Evolutionary conservation across 768 basidiomycete species (phyloP).

Genomic region (Scleroderma bovista): DNA sequence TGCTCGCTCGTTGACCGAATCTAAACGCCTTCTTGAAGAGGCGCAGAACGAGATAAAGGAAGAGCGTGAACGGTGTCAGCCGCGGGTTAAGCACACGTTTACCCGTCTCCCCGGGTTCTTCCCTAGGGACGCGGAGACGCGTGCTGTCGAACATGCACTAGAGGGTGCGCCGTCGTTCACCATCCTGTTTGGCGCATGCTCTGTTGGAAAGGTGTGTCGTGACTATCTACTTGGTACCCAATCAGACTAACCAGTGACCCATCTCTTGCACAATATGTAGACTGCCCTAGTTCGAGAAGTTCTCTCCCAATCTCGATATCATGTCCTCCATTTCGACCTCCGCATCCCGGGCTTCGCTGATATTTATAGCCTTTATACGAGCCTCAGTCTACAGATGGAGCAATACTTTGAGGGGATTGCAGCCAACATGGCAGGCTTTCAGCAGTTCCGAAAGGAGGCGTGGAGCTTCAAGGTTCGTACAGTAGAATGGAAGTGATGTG

Average conservation of each 20-base stretch:
- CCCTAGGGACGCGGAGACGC: conserved; percentile 59
- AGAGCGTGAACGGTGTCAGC: conserved; percentile 56
- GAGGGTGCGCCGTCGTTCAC: conserved; percentile 74
- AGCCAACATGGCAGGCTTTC: conserved; percentile 52
- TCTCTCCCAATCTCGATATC: conserved; percentile 59
- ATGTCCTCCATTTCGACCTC: conserved; percentile 80
- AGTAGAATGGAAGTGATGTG: neutral
- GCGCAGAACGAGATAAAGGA: conserved; percentile 71
- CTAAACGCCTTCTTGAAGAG: conserved; percentile 69
- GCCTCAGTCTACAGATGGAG: conserved; percentile 77
- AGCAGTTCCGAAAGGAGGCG: conserved; percentile 68
- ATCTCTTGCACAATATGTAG: conserved; percentile 28
- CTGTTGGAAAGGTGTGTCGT: conserved; percentile 65
- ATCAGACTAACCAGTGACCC: conserved; percentile 3
- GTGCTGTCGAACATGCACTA: conserved; percentile 58
- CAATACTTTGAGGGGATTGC: conserved; percentile 69
- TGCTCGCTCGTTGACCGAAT: conserved; percentile 74
- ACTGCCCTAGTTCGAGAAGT: conserved; percentile 78
- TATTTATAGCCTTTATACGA: conserved; percentile 68
- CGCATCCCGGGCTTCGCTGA: conserved; percentile 83
- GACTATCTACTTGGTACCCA: neutral
- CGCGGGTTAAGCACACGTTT: conserved; percentile 72
- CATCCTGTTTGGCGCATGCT: conserved; percentile 73
- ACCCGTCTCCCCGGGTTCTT: conserved; percentile 72
- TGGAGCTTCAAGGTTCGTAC: conserved; percentile 68